phyloP scores from a whole-genome alignment of 305 asterid species.

The Fraxinus greggii region DNA sequence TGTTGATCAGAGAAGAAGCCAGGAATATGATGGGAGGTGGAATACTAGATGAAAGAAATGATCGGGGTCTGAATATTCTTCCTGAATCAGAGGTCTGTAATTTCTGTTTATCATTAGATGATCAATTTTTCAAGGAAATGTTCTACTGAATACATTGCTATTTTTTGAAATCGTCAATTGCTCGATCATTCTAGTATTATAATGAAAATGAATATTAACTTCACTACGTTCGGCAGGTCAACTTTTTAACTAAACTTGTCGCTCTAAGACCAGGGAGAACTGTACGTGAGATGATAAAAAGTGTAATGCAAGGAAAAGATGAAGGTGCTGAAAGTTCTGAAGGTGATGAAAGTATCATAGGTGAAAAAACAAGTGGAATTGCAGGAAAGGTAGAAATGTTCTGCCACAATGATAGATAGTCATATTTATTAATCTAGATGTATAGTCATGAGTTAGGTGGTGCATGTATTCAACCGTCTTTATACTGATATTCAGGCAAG shows the following conservation, averaged over 20 bases:
- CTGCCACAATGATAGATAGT: neutral
- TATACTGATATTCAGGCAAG: constrained; percentile 64
- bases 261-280: constrained; percentile 78
- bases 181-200: neutral
- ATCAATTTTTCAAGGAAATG: neutral
- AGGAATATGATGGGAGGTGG: constrained; percentile 98
- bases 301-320: constrained; percentile 79
- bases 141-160: neutral
- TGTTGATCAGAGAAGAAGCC: constrained; percentile 94
- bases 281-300: constrained; percentile 77
- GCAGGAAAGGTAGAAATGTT: constrained; percentile 69
- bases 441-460: neutral
- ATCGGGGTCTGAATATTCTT: constrained; percentile 31
- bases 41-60: constrained; percentile 77
- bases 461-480: constrained; percentile 30
- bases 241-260: constrained; percentile 78
- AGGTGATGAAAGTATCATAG: constrained; percentile 32
- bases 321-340: constrained; percentile 66
- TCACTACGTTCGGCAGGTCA: constrained; percentile 54
- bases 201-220: neutral
- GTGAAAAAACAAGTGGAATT: constrained; percentile 49
- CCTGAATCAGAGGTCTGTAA: constrained; percentile 84
- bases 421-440: constrained; percentile 2
- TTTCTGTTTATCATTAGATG: constrained; percentile 11
- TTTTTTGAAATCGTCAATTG: neutral